Evolutionary conservation across 2,329 filamentous ascomycete genomes (phyloP), one percentile per base, ranked within the genome.

Genomic region (Diplodia seriata): DNA sequence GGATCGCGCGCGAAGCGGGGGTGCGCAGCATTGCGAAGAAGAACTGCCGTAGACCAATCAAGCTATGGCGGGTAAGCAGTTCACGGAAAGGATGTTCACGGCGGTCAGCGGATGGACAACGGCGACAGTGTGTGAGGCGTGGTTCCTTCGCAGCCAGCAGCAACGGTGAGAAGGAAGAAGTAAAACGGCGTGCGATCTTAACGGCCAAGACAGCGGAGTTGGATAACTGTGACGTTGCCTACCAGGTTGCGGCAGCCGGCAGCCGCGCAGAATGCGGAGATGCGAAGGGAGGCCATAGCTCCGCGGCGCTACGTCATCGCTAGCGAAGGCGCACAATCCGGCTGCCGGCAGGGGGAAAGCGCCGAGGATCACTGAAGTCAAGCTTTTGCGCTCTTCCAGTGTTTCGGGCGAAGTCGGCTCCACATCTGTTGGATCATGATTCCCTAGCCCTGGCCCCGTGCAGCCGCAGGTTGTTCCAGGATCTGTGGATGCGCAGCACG

Each of bases 21-120:
- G 74, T 72, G 69, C 79, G 78, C 69, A 80, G 74, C 78, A 79
- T 79, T 64, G 69, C 72, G 33, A 31, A 8, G 29, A n/a, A 6
- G 8, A 50, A 49, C 11, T 40, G 61, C 59, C 69, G 53, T 67
- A 68, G 54, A 38, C 68, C 66, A 55, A 43, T 69, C 64, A 57
- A 69, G 69, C 70, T 73, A 66, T 69, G 70, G 40, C n/a, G 38
- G 6, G 40, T 33, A 29, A 36, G 40, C 14, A 9, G 18, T 47
- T 43, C 57, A 50, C 40, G 15, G 57, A 3, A 50, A 36, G 40
- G 57, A 62, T 62, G 40, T 6, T 20, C 57, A 49, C 40, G 26
- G 47, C 40, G 57, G 38, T 62, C 57, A 62, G 70, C 70, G 66
- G 26, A 74, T 68, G 43, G 73, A 71, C 69, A 75, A 70, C 69